Evolutionary conservation across 495 filamentous ascomycete species (phyloP), one percentile per base, ranked within the genome.

Genomic region (Lineolata rhizophorae): DNA sequence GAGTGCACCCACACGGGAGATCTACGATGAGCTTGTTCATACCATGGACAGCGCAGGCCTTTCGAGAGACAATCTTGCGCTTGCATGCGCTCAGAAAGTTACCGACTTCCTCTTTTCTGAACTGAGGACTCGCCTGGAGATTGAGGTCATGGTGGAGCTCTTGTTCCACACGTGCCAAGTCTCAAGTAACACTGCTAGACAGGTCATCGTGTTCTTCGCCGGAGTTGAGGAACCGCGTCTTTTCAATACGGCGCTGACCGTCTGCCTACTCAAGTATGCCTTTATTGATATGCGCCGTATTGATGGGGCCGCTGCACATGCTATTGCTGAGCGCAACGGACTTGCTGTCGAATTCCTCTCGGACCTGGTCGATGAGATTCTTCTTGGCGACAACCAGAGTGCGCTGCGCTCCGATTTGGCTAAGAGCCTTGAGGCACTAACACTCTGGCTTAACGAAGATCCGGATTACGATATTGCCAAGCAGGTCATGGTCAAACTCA

Each of bases 391-490:
- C 26, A 64, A 68, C 32, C 76, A 80, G 0, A 56, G 72, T 12
- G 76, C 74, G 1, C 56, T 94, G 25, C 70, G 78, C 40, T 67
- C 82, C 3, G 85, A 95, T 54, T 92, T 94, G 51, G 74, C 78
- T 8, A 35, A 90, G 71, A 50, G 59, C 76, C 39, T 52, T 29
- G 74, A 79, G 42, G 80, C 72, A 27, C 67, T 91, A 32, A 79
- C 74, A 46, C 63, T 74, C 28, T 91, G 81, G 81, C 66, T 92
- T 26, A 51, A 53, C 1, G 72, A 84, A 36, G 77, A 90, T 20
- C 67, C 77, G 6, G 58, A 53, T 27, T 47, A 82, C 3, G 58
- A 69, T 17, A 54, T 57, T 2, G 76, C 67, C 2, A 61, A 72
- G 32, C 60, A 73, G 22, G 62, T 95, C 29, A 67, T 80, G 43